A percentile compares a stretch with the other conserved stretches of the same genome.
phyloP scores from a whole-genome alignment of 805 yeast species.

The Torulaspora delbrueckii region DNA sequence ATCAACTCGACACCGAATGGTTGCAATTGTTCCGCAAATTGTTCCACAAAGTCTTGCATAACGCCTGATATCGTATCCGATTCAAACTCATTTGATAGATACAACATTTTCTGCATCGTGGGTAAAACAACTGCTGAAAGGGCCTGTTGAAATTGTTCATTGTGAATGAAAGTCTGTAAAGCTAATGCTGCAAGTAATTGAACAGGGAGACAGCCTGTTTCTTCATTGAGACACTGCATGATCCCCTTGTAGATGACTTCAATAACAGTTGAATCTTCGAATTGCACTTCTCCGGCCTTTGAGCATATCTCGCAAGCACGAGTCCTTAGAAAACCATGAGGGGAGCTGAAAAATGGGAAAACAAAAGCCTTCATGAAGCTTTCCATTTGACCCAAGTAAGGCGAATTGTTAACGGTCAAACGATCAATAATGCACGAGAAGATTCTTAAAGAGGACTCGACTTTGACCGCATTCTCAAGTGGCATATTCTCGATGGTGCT shows the following conservation, averaged over 20 bases:
- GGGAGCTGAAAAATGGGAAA: constrained; percentile 64
- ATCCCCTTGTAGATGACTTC: constrained; percentile 45
- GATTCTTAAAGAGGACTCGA: constrained; percentile 76
- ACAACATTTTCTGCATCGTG: constrained; percentile 73
- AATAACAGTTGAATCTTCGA: constrained; percentile 38
- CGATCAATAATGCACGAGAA: constrained; percentile 67
- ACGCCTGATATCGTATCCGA: constrained; percentile 83
- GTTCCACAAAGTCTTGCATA: constrained; percentile 93
- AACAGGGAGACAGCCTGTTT: constrained; percentile 59
- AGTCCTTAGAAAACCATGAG: constrained; percentile 65
- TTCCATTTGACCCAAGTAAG: constrained; percentile 62
- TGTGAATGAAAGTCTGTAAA: constrained; percentile 67
- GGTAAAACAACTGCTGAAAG: constrained; percentile 66
- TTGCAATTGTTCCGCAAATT: constrained; percentile 78
- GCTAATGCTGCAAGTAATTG: constrained; percentile 82
- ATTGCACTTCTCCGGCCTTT: constrained; percentile 58
- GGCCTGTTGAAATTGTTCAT: constrained; percentile 62
- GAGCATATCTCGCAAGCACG: constrained; percentile 64
- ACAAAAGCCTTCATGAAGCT: constrained; percentile 56
- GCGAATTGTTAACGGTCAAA: constrained; percentile 50
- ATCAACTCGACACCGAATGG: constrained; percentile 81
- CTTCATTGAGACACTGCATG: constrained; percentile 37
- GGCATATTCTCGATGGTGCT: constrained; percentile 27
- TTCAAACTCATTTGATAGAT: constrained; percentile 74
- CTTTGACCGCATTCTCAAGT: constrained; percentile 53